phyloP scores from a whole-genome alignment of 805 yeast genomes.

The Clavispora vitiphila region DNA sequence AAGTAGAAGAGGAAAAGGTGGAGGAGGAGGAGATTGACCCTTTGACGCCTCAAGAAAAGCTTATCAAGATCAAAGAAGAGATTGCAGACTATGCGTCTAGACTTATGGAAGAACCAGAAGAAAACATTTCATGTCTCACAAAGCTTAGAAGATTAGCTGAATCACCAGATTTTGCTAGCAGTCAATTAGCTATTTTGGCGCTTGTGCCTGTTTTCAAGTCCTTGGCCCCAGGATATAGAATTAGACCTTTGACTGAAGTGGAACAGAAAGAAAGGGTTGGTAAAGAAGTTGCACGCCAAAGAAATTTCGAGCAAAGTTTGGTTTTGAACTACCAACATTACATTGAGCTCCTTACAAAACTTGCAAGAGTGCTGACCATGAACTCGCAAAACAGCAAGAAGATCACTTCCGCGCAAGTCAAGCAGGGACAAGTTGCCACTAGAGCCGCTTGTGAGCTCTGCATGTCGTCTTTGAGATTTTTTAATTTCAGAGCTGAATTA shows the following conservation, averaged over 20 bases:
- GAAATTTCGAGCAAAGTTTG: slow-evolving; percentile 77
- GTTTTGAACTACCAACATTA: slow-evolving; percentile 66
- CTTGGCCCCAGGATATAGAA: slow-evolving; percentile 82
- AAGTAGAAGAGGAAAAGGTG: slow-evolving; percentile 8
- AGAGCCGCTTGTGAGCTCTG: slow-evolving; percentile 75
- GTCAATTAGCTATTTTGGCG: slow-evolving; percentile 70
- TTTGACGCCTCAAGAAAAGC: slow-evolving; percentile 46
- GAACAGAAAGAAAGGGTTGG: slow-evolving; percentile 81
- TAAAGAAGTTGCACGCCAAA: slow-evolving; percentile 70
- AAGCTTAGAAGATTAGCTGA: slow-evolving; percentile 66
- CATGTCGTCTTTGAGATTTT: slow-evolving; percentile 61
- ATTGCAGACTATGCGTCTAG: slow-evolving; percentile 76
- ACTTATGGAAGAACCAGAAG: slow-evolving; percentile 86
- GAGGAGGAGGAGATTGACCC: slow-evolving; percentile 28
- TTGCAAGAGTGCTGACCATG: slow-evolving; percentile 35
- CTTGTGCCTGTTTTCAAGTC: slow-evolving; percentile 80
- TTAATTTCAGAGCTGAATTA: slow-evolving; percentile 78
- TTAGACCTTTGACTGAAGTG: slow-evolving; percentile 73
- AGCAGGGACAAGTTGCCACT: slow-evolving; percentile 54
- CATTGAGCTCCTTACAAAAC: slow-evolving; percentile 47
- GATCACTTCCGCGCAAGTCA: slow-evolving; percentile 29
- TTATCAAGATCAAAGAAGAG: slow-evolving; percentile 68
- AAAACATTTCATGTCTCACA: slow-evolving; percentile 58
- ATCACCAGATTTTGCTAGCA: slow-evolving; percentile 60
- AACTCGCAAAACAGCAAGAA: slow-evolving; percentile 33